Conservation (phyloP, 2,329 filamentous ascomycete species). For the Grosmannia serpens region DNA sequence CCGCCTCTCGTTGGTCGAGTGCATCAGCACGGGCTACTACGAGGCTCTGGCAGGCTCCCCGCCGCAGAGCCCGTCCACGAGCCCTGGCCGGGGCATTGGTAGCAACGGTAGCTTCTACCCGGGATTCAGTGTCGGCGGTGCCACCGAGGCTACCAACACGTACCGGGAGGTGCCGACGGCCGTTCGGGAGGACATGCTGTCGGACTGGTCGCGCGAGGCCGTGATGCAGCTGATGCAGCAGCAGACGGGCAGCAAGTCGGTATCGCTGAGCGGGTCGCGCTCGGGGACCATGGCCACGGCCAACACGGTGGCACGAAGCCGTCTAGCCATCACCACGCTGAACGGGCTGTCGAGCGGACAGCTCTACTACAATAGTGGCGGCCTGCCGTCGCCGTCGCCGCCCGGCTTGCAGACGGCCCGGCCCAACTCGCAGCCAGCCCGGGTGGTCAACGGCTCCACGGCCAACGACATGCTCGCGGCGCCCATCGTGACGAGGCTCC, state of each 20-base stretch:
- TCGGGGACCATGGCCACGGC: conserved; percentile 45
- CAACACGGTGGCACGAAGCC: conserved; percentile 26
- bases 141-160: conserved; percentile 13
- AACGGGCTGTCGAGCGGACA: conserved; percentile 15
- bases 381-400: conserved; percentile 32
- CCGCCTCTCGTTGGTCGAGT: conserved; percentile 57
- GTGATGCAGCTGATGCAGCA: conserved; percentile 49
- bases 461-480: conserved; percentile 13
- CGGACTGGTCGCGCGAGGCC: conserved; percentile 67
- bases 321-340: conserved; percentile 37
- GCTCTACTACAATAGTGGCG: conserved; percentile 16
- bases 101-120: not conserved
- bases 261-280: conserved; percentile 66
- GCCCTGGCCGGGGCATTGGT: conserved; percentile 45
- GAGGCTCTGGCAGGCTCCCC: conserved; percentile 42
- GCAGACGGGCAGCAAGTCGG: conserved; percentile 57
- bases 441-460: not conserved
- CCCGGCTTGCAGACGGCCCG: conserved; percentile 39
- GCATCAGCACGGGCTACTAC: conserved; percentile 61
- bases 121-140: not conserved
- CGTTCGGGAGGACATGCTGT: conserved; percentile 64
- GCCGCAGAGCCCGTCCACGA: conserved; percentile 56
- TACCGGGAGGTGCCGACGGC: conserved; percentile 48
- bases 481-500: conserved; percentile 29
- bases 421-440: conserved; percentile 32